Base-by-base conservation (phyloP, 805 yeast genomes). In the Zygosaccharomyces bisporus region DNA sequence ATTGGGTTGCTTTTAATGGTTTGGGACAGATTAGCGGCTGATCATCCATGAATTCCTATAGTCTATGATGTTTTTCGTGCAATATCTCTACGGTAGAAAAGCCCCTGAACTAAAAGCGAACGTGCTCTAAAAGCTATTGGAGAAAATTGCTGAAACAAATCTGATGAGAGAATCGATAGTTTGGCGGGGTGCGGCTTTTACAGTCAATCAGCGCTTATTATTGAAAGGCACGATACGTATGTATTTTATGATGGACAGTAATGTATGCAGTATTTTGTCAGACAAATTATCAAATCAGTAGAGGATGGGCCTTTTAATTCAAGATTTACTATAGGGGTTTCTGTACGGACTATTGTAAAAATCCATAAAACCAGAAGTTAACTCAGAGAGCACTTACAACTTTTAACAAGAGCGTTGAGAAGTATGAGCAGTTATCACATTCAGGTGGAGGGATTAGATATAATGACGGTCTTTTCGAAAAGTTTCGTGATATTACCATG, bases 1-100 rank as follows among this genome's bases (percentile, higher is more conserved):
- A 70, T 29, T 75, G 80, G 78, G 75, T 77, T 4, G 64, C 75
- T 9, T 75, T 70, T 63, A 76, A 79, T 1, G 82, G 84, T 9
- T 55, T 68, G 4, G 72, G 72, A 30, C 67, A 67, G 14, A 66
- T 73, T 4, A 54, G 72, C 24, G 76, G 77, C 46, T 75, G 76
- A 1, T 34, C 70, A 2, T 39, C 23, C 35, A 30, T 39, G 29
- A 29, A 17, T 39, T 29, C 19, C 35, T 39, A 16, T 39, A 3
- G 13, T 39, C 19, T 18, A 14, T 6, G 10, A n/a, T 39, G 18
- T 31, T 20, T 39, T 23, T 39, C 23, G 5, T 39, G 35, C 16
- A 16, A n/a, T 30, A n/a, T 29, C 19, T 39, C 36, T 30, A 30
- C 30, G n/a, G 19, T 21, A 39, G 9, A 9, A 16, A 20, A 30